Conservation (phyloP, 2,329 filamentous ascomycete genomes). For the Hypocrella siamensis region DNA sequence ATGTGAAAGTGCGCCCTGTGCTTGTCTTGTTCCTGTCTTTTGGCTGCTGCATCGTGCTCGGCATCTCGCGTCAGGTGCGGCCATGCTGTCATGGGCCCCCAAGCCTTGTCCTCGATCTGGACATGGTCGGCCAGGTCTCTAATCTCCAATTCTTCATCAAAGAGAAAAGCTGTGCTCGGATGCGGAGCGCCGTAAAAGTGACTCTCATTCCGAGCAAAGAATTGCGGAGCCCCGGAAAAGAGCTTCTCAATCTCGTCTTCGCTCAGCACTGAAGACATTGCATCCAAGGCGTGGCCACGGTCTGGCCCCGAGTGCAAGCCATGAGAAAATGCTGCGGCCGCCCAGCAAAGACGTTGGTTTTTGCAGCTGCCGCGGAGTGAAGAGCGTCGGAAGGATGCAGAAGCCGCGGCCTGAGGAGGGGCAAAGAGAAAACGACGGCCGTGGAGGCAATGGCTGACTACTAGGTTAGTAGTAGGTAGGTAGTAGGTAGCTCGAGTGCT, state of each 20-base stretch:
- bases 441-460: too few species aligned
- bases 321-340: background rate
- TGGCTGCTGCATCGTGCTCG: slow-evolving; percentile 27
- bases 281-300: slow-evolving; percentile 32
- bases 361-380: too few species aligned
- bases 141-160: slow-evolving; percentile 45
- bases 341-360: too few species aligned
- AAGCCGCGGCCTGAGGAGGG: too few species aligned
- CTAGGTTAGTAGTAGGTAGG: too few species aligned
- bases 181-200: slow-evolving; percentile 44
- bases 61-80: slow-evolving; percentile 41
- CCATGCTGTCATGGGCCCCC: slow-evolving; percentile 46
- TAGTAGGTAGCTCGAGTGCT: too few species aligned
- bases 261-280: slow-evolving; percentile 37
- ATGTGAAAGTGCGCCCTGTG: slow-evolving; percentile 41
- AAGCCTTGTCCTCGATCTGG: slow-evolving; percentile 47
- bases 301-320: slow-evolving; percentile 7
- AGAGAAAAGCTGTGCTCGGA: slow-evolving; percentile 51
- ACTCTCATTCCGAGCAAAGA: slow-evolving; percentile 44
- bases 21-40: slow-evolving; percentile 25
- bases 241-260: slow-evolving; percentile 49
- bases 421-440: too few species aligned
- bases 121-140: slow-evolving; percentile 49
- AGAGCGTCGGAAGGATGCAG: too few species aligned
- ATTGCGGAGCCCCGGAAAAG: slow-evolving; percentile 63